phyloP scores from a whole-genome alignment of 2,329 filamentous ascomycete genomes.

The Epichloe uncinata region DNA sequence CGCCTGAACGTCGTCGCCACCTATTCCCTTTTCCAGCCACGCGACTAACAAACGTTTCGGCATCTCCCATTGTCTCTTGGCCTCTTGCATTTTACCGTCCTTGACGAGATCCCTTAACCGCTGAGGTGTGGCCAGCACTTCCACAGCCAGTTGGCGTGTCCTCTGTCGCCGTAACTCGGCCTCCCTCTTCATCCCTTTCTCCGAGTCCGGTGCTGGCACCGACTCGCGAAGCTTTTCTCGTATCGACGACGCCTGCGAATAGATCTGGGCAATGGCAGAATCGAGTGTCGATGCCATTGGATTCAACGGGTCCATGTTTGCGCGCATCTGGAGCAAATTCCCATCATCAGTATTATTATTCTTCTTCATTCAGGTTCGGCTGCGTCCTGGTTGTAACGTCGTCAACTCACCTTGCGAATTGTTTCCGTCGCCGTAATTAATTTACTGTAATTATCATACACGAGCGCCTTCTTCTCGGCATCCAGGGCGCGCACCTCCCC shows the following conservation, averaged over 20 bases:
- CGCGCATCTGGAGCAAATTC: slow-evolving; percentile 46
- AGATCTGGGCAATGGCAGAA: slow-evolving; percentile 62
- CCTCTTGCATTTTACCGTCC: slow-evolving; percentile 47
- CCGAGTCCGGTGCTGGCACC: slow-evolving; percentile 32
- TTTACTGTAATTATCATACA: slow-evolving; percentile 98
- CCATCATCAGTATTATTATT: not conserved
- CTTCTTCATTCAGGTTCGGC: not conserved
- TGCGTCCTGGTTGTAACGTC: too few species aligned
- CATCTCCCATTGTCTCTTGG: slow-evolving; percentile 42
- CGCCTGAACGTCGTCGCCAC: slow-evolving; percentile 39
- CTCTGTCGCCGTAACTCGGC: slow-evolving; percentile 21
- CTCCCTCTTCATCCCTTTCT: slow-evolving; percentile 21
- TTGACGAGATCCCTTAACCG: slow-evolving; percentile 43
- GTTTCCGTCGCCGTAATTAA: slow-evolving; percentile 94
- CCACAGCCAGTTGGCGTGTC: slow-evolving; percentile 44
- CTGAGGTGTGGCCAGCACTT: slow-evolving; percentile 48
- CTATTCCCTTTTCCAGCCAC: slow-evolving; percentile 42
- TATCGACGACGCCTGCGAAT: slow-evolving; percentile 44
- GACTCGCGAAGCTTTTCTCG: slow-evolving; percentile 35
- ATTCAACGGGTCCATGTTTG: slow-evolving; percentile 67
- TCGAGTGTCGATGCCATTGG: slow-evolving; percentile 61
- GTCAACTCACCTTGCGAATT: slow-evolving; percentile 54
- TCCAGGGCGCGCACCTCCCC: slow-evolving; percentile 81
- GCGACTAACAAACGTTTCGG: slow-evolving; percentile 35
- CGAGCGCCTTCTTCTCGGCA: slow-evolving; percentile 89